Evolutionary conservation across 78 protist genomes (phyloP).

Genomic region (Ministeria vibrans): DNA sequence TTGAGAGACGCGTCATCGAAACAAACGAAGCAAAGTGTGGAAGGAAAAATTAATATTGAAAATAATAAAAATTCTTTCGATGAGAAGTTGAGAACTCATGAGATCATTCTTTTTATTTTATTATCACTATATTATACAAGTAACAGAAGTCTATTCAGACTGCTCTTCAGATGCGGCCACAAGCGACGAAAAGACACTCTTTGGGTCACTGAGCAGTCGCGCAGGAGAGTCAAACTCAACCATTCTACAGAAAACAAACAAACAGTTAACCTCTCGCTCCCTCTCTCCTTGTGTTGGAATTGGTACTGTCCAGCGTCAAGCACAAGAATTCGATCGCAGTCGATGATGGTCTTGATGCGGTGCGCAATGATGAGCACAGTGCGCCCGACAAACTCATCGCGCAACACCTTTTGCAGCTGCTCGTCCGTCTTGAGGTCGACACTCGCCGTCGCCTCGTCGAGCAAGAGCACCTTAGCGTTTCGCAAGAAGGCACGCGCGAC

Average conservation of each 20-base stretch:
- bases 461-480: slow-evolving; percentile 44
- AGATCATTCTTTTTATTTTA: too few relatives aligned
- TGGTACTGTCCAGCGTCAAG: background rate
- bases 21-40: too few relatives aligned
- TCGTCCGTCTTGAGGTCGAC: slow-evolving; percentile 79
- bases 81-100: too few relatives aligned
- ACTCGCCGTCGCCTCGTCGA: slow-evolving; percentile 91
- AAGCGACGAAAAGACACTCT: background rate
- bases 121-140: too few relatives aligned
- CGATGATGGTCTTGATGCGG: slow-evolving; percentile 85
- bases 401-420: slow-evolving; percentile 65
- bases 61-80: too few relatives aligned
- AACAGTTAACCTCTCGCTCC: too few relatives aligned
- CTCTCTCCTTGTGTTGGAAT: too few relatives aligned
- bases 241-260: too few relatives aligned
- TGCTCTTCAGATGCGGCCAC: too few relatives aligned
- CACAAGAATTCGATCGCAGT: slow-evolving; percentile 32
- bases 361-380: slow-evolving; percentile 86
- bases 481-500: slow-evolving; percentile 87
- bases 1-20: too few relatives aligned
- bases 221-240: background rate
- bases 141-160: too few relatives aligned
- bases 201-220: background rate
- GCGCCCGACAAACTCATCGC: slow-evolving; percentile 50
- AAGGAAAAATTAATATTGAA: too few relatives aligned